Base-by-base conservation (phyloP, 176 grass and related monocot species). In the Avena insularis region DNA sequence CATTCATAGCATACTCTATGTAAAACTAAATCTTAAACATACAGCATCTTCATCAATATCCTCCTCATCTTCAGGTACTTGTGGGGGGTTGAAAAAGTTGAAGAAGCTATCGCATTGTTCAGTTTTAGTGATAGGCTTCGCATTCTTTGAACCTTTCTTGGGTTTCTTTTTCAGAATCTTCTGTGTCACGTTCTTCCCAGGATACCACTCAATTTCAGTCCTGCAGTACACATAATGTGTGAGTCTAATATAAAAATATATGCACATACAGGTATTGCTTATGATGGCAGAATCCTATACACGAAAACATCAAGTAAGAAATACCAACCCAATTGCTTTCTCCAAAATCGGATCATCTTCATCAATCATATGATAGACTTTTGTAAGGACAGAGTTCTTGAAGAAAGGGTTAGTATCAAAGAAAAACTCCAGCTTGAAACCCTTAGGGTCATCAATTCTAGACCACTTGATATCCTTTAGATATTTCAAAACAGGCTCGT, bases 31-130 rank as follows among this genome's bases (percentile, higher is more conserved):
- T 75, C 48, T 40, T 77, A 77, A 62, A 57, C 91, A 72, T 92
- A 98, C 93, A 21, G 87, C 90, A 64, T 99, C 97, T 78, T 99
- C 97, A 86, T 99, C 93, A 8, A 95, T 87, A 36, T 95, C 93
- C 12, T 92, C 91, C 1, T 94, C 92, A n/a, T 96, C 89, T 11
- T 94, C 92, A 75, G 97, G 97, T 73, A 99, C 89, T 79, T 94
- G 73, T 21, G 94, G 97, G 25, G 97, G 97, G 45, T 36, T 93
- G 68, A 99, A 99, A 77, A 99, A 96, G 89, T 99, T 96, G 84
- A 99, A 99, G 83, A 99, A 99, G 70, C 97, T 99, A 78, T 96
- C 94, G 70, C 97, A 99, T 0, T 61, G 56, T 94, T 99, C 97
- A 53, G 86, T 99, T 91, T 96, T 99, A 46, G 94, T 94, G 43